Conservation (phyloP, 331 rosid species). For the Prunus yedoensis region DNA sequence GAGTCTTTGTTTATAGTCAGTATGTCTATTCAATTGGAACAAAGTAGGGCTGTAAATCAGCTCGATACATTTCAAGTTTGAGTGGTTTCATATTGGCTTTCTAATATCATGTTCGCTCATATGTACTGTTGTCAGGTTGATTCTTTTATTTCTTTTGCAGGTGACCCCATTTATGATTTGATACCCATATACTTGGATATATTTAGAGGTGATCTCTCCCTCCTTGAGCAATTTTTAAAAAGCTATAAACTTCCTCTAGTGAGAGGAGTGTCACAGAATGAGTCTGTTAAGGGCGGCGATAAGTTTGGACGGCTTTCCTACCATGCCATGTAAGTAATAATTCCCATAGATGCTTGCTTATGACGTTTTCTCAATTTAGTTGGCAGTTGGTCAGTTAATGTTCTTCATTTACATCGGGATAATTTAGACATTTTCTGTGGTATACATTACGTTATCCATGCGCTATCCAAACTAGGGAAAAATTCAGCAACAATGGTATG, state of each 20-base stretch:
- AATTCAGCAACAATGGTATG: not conserved
- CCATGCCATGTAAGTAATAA: slow-evolving; percentile 79
- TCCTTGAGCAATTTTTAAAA: slow-evolving; percentile 63
- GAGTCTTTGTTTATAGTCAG: not conserved
- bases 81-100: not conserved
- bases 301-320: slow-evolving; percentile 71
- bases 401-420: not conserved
- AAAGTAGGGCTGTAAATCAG: not conserved
- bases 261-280: slow-evolving; percentile 33
- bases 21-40: slow-evolving; percentile 1
- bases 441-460: not conserved
- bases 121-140: not conserved
- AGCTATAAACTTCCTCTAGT: slow-evolving; percentile 84
- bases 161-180: slow-evolving; percentile 77
- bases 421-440: not conserved
- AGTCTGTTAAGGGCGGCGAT: slow-evolving; percentile 43
- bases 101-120: not conserved
- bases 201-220: slow-evolving; percentile 74
- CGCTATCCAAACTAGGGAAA: not conserved
- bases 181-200: slow-evolving; percentile 87
- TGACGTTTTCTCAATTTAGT: not conserved
- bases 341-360: slow-evolving; percentile 3
- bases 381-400: not conserved
- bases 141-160: slow-evolving; percentile 45
- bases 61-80: not conserved